Base-by-base conservation (phyloP, 805 yeast species). In the Maudiozyma pseudohumilis region DNA sequence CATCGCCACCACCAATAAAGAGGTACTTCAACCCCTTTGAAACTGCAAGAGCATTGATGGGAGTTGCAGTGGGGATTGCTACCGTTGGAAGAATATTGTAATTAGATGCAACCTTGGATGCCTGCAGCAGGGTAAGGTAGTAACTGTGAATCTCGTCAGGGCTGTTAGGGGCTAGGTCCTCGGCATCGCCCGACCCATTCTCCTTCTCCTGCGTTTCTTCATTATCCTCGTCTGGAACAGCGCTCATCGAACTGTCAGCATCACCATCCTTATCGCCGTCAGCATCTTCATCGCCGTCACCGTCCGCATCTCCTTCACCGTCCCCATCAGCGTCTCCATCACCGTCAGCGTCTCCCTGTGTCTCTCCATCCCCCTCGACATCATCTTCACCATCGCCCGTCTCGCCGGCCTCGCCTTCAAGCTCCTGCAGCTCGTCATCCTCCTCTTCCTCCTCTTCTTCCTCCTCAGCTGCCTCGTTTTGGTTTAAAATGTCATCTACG, bases 1-100 rank as follows among this genome's bases (percentile, higher is more conserved):
- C 98, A 59, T 92, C 98, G 46, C 82, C 89, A 8, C 97, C 97
- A 16, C 98, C 98, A 1, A 95, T 80, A 50, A 88, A 80, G 28
- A 92, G 66, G 80, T 87, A 88, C 52, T 78, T 79, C 29, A 87
- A 79, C 5, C 94, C 94, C 49, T 73, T 75, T 1, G 94, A 74
- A 32, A 86, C 64, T 2, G 88, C 80, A 25, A 89, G 48, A 2
- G 92, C 72, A 59, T 86, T 86, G 23, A 92, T 80, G 20, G 82
- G 78, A 1, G 84, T 63, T 1, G 85, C 70, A 49, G 84, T 86
- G 1, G 95, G 89, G 9, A 88, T 78, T 2, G 96, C 96, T 16
- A 82, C 94, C 9, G 81, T 72, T 0, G 98, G 97, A 27, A 74
- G 67, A 2, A 89, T 75, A 40, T 83, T 94, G 47, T 77, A 76